Base-by-base conservation (phyloP, 108 stramenopile species). In the Conticribra guillardii region DNA sequence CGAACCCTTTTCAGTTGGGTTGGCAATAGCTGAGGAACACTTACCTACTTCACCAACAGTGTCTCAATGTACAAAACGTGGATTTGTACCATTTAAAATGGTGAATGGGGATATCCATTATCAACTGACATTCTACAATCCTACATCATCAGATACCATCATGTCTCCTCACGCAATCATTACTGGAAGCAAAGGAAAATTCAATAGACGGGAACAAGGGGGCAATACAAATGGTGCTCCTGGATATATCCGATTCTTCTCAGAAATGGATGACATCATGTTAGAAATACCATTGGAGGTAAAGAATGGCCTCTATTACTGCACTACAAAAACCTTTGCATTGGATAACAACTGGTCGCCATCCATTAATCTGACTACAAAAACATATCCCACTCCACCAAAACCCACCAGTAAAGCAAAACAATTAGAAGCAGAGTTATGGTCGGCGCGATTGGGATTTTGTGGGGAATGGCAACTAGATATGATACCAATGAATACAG, bases 381-480 rank as follows among this genome's bases (percentile, higher is more conserved):
- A 19, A 23, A 14, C 18, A 53, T 1, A 21, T 26, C 26, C 4
- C 23, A 53, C 1, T 11, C 22, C 18, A 26, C 11, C 52, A 23
- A 23, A 53, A 14, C 52, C 52, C 18, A 21, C 2, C 52, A 21
- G 1, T 24, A n/a, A n/a, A n/a, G n/a, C n/a, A n/a, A n/a, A 53
- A 53, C 23, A 53, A 53, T 1, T 24, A 2, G 23, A 53, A 4
- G 52, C 52, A 1, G 52, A 53, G 11, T 24, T 53, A 3, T 53
- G 52, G 52, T 24, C 22, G 4, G 52, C 52, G 2, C 4, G 52
- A 1, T 24, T 53, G 2, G 52, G 52, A 21, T 24, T 26, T 4
- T 53, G 52, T 53, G 23, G 52, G 19, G 52, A 53, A 4, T 53
- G 52, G 52, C 52, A 53, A 4, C 52, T 53, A 11, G 26, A 22